Base-by-base conservation (phyloP, 176 grass and related monocot species). In the Bothriochloa decipiens region DNA sequence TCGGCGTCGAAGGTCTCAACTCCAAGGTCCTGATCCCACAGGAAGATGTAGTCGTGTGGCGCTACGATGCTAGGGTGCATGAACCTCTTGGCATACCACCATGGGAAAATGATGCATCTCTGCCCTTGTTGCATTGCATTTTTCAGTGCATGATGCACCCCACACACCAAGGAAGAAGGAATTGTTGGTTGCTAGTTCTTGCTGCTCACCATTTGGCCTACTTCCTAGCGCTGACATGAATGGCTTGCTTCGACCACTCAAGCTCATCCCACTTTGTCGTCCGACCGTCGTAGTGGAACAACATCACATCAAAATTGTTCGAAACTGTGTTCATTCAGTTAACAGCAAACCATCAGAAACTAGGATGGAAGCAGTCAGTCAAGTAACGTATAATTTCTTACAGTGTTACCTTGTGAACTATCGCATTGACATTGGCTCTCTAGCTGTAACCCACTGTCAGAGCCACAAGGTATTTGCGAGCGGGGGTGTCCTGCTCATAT, bases 61-160 rank as follows among this genome's bases (percentile, higher is more conserved):
- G n/a, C n/a, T 16, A 91, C 66, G 0, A 77, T 12, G 83, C 47
- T 84, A 1, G 90, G 90, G 33, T 91, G 86, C 76, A 88, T 8
- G 40, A 91, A 91, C 65, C 90, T 76, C 82, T 91, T 91, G 10
- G 90, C 90, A 4, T 78, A 91, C 90, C 89, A 91, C 89, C 1
- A 11, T 11, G 1, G 9, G 9, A 0, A 50, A 50, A 50, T 47
- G 45, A 47, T 47, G 45, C 45, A 47, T 47, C 3, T 47, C n/a
- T n/a, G n/a, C n/a, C 3, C 11, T 47, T 47, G 11, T 50, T 50
- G 14, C 47, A 17, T 50, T 50, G 47, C 47, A 50, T 50, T 49
- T 14, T 49, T 50, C 47, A 50, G 47, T 50, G 47, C 47, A 50
- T 50, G 47, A 17, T 50, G 47, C 47, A 50, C 47, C 15, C 12